A percentile compares a stretch with the other conserved stretches of the same genome.
phyloP scores from a whole-genome alignment of 2,329 filamentous ascomycete genomes.

The Zarea fungicola region DNA sequence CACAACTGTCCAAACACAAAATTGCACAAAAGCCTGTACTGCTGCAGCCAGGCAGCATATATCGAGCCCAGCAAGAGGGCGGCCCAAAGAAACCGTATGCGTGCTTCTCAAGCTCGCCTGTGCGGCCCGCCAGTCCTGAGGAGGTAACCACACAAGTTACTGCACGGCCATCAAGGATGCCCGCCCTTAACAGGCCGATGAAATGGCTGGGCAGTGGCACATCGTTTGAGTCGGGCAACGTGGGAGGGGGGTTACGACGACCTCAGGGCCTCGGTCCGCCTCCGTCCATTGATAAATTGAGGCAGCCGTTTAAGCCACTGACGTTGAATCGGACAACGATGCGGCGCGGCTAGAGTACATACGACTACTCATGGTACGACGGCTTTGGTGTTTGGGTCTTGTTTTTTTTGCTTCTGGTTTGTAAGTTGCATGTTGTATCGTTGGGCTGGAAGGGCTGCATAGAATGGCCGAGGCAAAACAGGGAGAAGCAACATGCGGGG shows the following conservation, averaged over 20 bases:
- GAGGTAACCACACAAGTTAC: conserved; percentile 17
- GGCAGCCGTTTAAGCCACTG: conserved; percentile 53
- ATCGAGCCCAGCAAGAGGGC: conserved; percentile 19
- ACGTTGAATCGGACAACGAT: conserved; percentile 42
- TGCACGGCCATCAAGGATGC: conserved; percentile 24
- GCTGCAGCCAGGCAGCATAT: conserved; percentile 27
- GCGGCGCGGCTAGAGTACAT: background rate
- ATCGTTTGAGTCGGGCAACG: conserved; percentile 38
- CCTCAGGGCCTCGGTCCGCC: conserved; percentile 41
- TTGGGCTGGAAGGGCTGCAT: too few relatives aligned
- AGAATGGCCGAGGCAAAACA: too few relatives aligned
- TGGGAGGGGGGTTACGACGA: conserved; percentile 37
- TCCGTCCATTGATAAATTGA: conserved; percentile 44
- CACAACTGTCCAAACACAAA: conserved; percentile 34
- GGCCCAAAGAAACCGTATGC: conserved; percentile 43
- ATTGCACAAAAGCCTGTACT: conserved; percentile 33
- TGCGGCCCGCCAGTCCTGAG: conserved; percentile 23
- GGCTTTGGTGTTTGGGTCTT: background rate
- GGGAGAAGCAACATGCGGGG: too few relatives aligned
- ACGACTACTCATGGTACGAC: too few relatives aligned
- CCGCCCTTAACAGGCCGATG: conserved; percentile 25
- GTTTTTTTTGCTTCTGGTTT: too few relatives aligned
- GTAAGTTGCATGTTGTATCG: too few relatives aligned
- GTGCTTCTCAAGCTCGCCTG: conserved; percentile 55
- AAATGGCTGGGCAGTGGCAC: conserved; percentile 49